Percentiles rank a stretch among this genome's conserved stretches.
Evolutionary conservation across 2,329 filamentous ascomycete species (phyloP).

Genomic region (Intubia oerlemansii): DNA sequence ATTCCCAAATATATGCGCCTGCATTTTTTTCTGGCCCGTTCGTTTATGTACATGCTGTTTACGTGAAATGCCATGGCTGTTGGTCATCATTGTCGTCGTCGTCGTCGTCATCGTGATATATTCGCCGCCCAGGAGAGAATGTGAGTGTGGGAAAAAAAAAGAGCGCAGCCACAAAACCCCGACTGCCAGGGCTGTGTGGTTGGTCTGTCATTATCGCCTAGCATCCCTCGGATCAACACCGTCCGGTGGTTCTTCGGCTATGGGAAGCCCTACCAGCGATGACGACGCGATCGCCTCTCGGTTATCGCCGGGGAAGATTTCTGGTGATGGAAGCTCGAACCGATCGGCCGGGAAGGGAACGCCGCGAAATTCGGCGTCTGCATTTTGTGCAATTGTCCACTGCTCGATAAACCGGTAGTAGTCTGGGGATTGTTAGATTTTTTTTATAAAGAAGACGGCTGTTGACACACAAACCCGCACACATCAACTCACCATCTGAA

Average conservation of each 20-base stretch:
- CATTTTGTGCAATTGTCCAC: constrained; percentile 23
- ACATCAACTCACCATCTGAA: constrained; percentile 18
- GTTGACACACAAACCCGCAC: no score
- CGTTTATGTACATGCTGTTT: no score
- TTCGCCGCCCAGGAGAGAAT: no score
- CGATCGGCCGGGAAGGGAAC: constrained; percentile 23
- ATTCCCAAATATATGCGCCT: no score
- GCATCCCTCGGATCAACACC: no score
- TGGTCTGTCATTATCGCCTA: no score
- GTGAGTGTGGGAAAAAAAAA: no score
- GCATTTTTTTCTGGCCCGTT: no score
- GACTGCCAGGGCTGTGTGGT: no score
- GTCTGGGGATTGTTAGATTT: constrained; percentile 13
- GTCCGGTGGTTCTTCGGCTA: constrained; percentile 14
- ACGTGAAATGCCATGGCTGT: no score
- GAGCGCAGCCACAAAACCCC: no score
- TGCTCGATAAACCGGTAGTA: constrained; percentile 24
- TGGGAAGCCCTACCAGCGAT: constrained; percentile 9
- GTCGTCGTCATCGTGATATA: not conserved
- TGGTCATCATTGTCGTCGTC: no score
- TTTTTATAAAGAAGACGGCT: not conserved
- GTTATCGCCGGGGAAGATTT: constrained; percentile 16
- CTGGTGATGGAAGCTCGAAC: constrained; percentile 24
- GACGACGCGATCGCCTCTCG: constrained; percentile 7
- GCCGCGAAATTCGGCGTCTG: constrained; percentile 23